Evolutionary conservation across 2,329 filamentous ascomycete genomes (phyloP), one percentile per base, ranked within the genome.

Genomic region (Trichoderma sp.): DNA sequence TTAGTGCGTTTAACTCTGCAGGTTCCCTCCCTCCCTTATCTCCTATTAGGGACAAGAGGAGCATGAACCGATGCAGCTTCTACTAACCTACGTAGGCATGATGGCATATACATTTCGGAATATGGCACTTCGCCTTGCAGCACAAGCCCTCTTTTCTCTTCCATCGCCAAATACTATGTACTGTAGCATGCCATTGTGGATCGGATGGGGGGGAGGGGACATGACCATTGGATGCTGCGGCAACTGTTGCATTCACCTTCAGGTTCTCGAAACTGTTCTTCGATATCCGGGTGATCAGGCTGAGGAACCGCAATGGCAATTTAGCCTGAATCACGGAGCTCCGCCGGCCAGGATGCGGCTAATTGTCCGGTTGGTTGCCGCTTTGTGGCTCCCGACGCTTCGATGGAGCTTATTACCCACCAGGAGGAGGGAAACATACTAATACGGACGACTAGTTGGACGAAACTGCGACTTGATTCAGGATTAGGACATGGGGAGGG

Each of bases 281-380:
- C 56, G 53, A 58, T 52, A 59, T 50, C 64, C 64, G 64, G 53
- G 17, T 67, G 64, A 67, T 67, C 54, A 59, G 54, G 42, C 64
- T 67, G 64, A 59, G 64, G 53, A 50, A 58, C 19, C 22, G 15
- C 19, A 15, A 37, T 39, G 22, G 50, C 50, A 22, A 59, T 67
- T 67, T 67, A 67, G 64, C 64, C 64, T 67, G 42, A 67, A 58
- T 66, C 17, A 9, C 19, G 19, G 10, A 29, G 42, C 53, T 53
- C 64, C 64, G 34, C 64, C 29, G 35, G 42, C 53, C 42, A 67
- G 53, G 54, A 59, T 58, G 54, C 64, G 64, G 64, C 64, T 67
- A 67, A 67, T 67, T 67, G 64, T 67, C 56, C 64, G 64, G 64
- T 67, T 67, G 64, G 64, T 53, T 59, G 64, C 54, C 39, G 54